Base-by-base conservation (phyloP, 2,329 filamentous ascomycete genomes). In the Domatiomyces catenatus region DNA sequence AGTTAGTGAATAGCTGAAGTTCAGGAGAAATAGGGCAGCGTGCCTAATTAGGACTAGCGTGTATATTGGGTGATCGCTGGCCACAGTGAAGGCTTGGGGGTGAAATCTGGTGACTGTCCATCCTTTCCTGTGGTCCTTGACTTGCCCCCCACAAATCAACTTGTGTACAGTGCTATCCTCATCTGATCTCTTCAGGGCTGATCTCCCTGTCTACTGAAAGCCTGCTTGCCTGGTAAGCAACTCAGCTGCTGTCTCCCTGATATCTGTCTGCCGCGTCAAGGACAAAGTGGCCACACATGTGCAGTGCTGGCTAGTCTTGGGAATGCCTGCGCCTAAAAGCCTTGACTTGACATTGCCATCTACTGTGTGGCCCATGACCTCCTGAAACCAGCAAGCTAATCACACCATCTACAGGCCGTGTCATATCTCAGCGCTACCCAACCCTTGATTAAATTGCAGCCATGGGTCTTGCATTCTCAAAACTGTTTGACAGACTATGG, bases 391-490 rank as follows among this genome's bases (percentile, higher is more conserved):
- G 32, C 32, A 39, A 39, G 32, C 32, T 39, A 39, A 39, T 15
- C 4, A 5, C 5, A 39, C 28, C 32, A 26, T 45, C 47, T 43
- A 10, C 49, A 71, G 69, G 60, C 67, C 54, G 60, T 63, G 10
- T 64, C 62, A 46, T 49, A 48, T 54, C 43, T 47, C 22, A 24
- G 52, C 45, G 24, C 48, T 36, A 28, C 39, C 47, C 28, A 58
- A 53, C 52, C 52, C 48, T 56, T 54, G 56, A 58, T 60, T 59
- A 60, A 65, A 67, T 67, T 64, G 64, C 66, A 67, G 89, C 72
- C 73, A 98, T 98, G 92, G 92, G 92, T 93, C 80, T 96, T 72
- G 81, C 84, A 69, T 87, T 96, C 75, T 96, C 89, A 66, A 94
- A 92, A 80, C 71, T 96, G 68, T 92, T 96, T 72, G 86, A 94